Evolutionary conservation across 257 asterid genomes (phyloP), one percentile per base, ranked within the genome.

Genomic region (Eucommia ulmoides): DNA sequence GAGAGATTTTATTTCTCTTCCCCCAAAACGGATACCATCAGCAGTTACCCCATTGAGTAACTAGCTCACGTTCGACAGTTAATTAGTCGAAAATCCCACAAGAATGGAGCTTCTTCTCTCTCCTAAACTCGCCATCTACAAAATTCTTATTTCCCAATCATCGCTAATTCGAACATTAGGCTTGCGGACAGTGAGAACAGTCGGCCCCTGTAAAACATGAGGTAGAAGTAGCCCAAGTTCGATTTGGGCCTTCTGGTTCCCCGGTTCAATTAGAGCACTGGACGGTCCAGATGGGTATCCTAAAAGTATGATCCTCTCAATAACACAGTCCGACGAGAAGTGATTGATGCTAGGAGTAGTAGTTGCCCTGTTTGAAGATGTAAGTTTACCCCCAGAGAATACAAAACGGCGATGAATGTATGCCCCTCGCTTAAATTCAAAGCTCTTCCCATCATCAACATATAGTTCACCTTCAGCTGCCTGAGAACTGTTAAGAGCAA

Each of bases 381-480:
- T 64, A 45, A 87, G 93, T 71, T 49, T 76, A 29, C 86, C 73
- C 10, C 65, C 55, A 7, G 87, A 64, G 45, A 74, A 87, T 61
- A 75, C 69, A 53, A 87, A 80, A 49, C 50, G 81, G 24, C 86
- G 87, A 54, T 87, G 96, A 33, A 87, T 68, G 70, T 74, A 83
- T 38, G 83, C 80, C 22, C 93, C 93, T 33, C 65, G 53, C 65
- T 61, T 72, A 72, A 83, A 87, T 46, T 78, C 78, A 33, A 82
- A 89, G 88, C 96, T 91, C 79, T 75, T 91, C 56, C 95, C 98
- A 24, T 86, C 96, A 23, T 91, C 98, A 3, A 83, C 53, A 21
- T 91, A 91, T 51, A 91, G 80, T 76, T 83, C 93, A 8, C 98
- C 98, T 71, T 76, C 96, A 33, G 98, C 96, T 49, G 75, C 86